Base-by-base conservation (phyloP, 371 early-diverging fungal species). In the Basidiobolus meristosporus region DNA sequence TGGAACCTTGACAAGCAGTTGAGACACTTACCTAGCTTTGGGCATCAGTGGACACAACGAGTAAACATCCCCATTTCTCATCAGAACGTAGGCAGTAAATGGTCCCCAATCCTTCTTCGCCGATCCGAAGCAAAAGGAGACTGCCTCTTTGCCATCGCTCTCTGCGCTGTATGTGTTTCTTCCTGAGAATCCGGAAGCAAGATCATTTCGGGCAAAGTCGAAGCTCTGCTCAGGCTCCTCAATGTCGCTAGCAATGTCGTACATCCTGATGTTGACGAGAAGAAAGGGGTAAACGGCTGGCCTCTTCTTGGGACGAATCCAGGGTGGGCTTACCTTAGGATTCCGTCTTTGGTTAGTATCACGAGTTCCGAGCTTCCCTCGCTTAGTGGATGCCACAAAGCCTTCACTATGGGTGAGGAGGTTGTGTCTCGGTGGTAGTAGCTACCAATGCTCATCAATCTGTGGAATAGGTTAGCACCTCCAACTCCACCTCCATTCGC, bases 21-120 rank as follows among this genome's bases (percentile, higher is more conserved):
- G n/a, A 16, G 15, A 30, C 22, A 40, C 43, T 16, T 52, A 70
- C 68, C 66, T 57, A 26, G 41, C 47, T 14, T 48, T 31, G 2
- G 73, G 73, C 41, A 64, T 43, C 19, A 72, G 51, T 0, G 73
- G 73, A 35, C 68, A 67, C 35, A 68, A 44, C 20, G 59, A 50
- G 32, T 56, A 67, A 7, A 68, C 38, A 34, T 65, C 62, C 4
- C 69, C 67, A 29, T 44, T 56, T 36, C 53, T 50, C 32, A 62
- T 62, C 19, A 72, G 18, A n/a, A 58, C 51, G 49, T 68, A 72
- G 0, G 63, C 57, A 2, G 64, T 51, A 28, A 65, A 48, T 22
- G 56, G 48, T 10, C 60, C 63, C 73, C 73, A 72, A 28, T 50
- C 54, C 2, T 45, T 48, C 36, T 42, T 39, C 44, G 46, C 42